Conservation (phyloP, 2,329 filamentous ascomycete genomes). For the Fusarium napiforme region DNA sequence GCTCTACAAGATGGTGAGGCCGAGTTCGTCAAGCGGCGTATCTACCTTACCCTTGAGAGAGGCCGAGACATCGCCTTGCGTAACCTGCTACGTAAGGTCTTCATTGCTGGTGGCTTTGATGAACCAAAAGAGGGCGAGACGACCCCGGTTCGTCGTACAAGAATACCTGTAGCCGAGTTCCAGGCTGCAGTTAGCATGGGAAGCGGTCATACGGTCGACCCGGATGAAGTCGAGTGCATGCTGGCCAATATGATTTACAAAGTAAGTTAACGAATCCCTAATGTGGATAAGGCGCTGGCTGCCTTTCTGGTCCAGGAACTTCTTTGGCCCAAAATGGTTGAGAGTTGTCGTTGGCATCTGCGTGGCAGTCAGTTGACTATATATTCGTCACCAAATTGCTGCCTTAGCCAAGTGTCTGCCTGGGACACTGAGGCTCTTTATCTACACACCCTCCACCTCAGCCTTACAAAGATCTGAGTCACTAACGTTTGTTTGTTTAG, state of each 20-base stretch:
- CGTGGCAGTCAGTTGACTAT: constrained; percentile 40
- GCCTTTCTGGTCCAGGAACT: not conserved
- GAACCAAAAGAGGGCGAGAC: constrained; percentile 76
- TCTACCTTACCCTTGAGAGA: constrained; percentile 93
- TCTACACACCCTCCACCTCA: constrained; percentile 35
- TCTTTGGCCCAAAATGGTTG: not conserved
- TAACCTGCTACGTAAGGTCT: constrained; percentile 93
- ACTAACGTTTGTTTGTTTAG: constrained; percentile 59
- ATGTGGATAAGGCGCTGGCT: constrained; percentile 8
- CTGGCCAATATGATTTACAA: constrained; percentile 99
- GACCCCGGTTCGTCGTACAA: constrained; percentile 73
- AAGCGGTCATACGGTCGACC: constrained; percentile 75
- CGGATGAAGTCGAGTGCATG: constrained; percentile 94
- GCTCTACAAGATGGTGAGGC: constrained; percentile 85
- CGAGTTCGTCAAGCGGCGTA: constrained; percentile 92
- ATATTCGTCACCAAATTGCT: constrained; percentile 41
- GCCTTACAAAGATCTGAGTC: constrained; percentile 47
- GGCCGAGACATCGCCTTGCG: constrained; percentile 91
- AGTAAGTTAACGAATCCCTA: constrained; percentile 61
- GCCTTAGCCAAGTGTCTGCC: constrained; percentile 38
- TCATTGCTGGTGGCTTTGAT: constrained; percentile 84
- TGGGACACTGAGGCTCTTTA: constrained; percentile 37
- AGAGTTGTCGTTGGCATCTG: constrained; percentile 12
- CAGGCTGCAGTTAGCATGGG: constrained; percentile 83
- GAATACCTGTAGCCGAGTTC: constrained; percentile 86